Evolutionary conservation across 1,139 yeast species (phyloP).

Genomic region (Yamadazyma blattariae): DNA sequence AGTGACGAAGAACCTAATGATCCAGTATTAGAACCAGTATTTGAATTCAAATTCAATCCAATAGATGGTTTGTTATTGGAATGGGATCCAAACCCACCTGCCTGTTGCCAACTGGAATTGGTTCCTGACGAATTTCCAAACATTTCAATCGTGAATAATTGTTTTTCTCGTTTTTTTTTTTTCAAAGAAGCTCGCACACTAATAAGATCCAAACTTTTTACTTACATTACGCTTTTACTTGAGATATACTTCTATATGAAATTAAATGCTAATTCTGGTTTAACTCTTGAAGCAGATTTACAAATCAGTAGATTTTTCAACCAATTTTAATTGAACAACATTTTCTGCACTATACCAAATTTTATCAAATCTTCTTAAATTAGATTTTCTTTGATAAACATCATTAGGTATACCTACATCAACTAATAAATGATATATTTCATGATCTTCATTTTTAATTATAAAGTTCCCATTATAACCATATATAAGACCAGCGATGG

Average conservation of each 20-base stretch:
- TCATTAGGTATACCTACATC: conserved; percentile 71
- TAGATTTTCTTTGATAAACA: conserved; percentile 38
- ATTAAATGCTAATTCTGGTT: too few species aligned
- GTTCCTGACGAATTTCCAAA: neutral
- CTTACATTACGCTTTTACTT: too few species aligned
- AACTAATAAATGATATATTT: conserved; percentile 52
- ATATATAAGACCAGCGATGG: conserved; percentile 62
- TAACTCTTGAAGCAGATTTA: too few species aligned
- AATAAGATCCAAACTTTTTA: too few species aligned
- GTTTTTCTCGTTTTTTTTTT: neutral
- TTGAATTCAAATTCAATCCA: conserved; percentile 15
- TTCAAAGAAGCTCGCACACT: too few species aligned
- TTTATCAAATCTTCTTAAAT: conserved; percentile 43
- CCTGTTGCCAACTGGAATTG: conserved; percentile 3
- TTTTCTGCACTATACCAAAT: conserved; percentile 43
- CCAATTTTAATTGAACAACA: conserved; percentile 24
- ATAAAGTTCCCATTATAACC: conserved; percentile 51
- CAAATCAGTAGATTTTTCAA: neutral
- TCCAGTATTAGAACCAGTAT: neutral
- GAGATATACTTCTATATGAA: too few species aligned
- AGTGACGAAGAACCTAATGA: neutral
- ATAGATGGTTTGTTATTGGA: conserved; percentile 3
- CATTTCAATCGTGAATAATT: neutral
- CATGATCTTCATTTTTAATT: conserved; percentile 20
- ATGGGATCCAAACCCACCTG: conserved; percentile 2